Conservation (phyloP, 768 basidiomycete genomes). For the Lyophyllum decastes region DNA sequence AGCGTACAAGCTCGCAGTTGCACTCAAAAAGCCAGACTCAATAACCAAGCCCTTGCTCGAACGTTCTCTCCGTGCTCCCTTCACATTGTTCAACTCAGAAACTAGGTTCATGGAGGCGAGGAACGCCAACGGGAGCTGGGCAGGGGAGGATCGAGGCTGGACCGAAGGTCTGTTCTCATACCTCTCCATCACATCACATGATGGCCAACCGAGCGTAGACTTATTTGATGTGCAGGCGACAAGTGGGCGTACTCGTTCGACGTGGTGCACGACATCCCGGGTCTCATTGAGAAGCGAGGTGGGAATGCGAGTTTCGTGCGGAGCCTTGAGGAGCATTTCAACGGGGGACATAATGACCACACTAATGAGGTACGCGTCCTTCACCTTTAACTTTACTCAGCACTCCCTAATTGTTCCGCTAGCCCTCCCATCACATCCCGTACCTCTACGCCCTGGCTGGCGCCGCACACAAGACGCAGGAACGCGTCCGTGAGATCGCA, state of each 20-base stretch:
- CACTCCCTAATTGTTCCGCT: too few species aligned
- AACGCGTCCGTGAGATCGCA: slow-evolving; percentile 70
- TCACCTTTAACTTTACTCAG: too few species aligned
- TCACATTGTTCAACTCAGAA: slow-evolving; percentile 64
- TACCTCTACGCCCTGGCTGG: slow-evolving; percentile 78
- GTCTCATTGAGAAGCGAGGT: slow-evolving; percentile 62
- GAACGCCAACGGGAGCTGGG: slow-evolving; percentile 68
- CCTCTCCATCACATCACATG: neutral
- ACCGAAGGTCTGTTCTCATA: slow-evolving; percentile 59
- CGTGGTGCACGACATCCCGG: slow-evolving; percentile 70
- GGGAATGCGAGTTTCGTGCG: slow-evolving; percentile 65
- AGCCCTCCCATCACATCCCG: slow-evolving; percentile 88
- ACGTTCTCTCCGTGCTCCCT: slow-evolving; percentile 58
- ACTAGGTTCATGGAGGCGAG: slow-evolving; percentile 86
- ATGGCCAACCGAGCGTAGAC: neutral
- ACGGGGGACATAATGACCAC: slow-evolving; percentile 75
- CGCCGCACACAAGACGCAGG: slow-evolving; percentile 70
- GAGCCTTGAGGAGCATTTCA: slow-evolving; percentile 62
- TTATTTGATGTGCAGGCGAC: slow-evolving; percentile 31
- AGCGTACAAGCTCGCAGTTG: slow-evolving; percentile 58
- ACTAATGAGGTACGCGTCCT: slow-evolving; percentile 62
- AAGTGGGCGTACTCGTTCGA: slow-evolving; percentile 76
- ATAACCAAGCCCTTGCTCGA: slow-evolving; percentile 48
- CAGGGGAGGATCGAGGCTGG: slow-evolving; percentile 73
- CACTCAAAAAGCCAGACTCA: slow-evolving; percentile 51